Conservation (phyloP, 148 eudicot genomes). For the Rheum nobile region DNA sequence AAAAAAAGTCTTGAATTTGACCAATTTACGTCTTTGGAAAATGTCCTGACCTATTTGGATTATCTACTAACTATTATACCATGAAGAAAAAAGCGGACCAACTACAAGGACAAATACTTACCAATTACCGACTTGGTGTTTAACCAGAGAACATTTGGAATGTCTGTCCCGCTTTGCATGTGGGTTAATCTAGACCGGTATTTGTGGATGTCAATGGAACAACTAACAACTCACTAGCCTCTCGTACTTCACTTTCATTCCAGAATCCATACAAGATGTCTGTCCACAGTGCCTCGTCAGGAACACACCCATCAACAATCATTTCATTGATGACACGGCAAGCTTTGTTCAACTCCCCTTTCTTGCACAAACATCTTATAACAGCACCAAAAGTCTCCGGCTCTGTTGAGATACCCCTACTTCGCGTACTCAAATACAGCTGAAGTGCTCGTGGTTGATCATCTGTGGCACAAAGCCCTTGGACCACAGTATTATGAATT, state of each 20-base stretch:
- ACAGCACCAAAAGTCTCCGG: slow-evolving; percentile 44
- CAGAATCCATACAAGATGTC: slow-evolving; percentile 39
- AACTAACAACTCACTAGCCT: slow-evolving; percentile 35
- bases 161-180: neutral
- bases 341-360: slow-evolving; percentile 56
- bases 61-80: too few relatives aligned
- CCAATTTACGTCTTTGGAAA: too few relatives aligned
- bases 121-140: neutral
- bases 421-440: slow-evolving; percentile 63
- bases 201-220: slow-evolving; percentile 15
- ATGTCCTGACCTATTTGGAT: too few relatives aligned
- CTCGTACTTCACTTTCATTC: slow-evolving; percentile 36
- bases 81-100: too few relatives aligned
- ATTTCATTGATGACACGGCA: slow-evolving; percentile 60
- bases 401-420: slow-evolving; percentile 71
- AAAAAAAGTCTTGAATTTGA: too few relatives aligned
- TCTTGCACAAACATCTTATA: slow-evolving; percentile 42
- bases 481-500: slow-evolving; percentile 53
- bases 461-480: slow-evolving; percentile 47
- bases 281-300: slow-evolving; percentile 54
- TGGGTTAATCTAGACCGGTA: neutral
- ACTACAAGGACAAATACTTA: neutral
- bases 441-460: slow-evolving; percentile 53
- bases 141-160: neutral
- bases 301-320: slow-evolving; percentile 80